Evolutionary conservation across 768 basidiomycete species (phyloP).

Genomic region (Mycena rebaudengoi): DNA sequence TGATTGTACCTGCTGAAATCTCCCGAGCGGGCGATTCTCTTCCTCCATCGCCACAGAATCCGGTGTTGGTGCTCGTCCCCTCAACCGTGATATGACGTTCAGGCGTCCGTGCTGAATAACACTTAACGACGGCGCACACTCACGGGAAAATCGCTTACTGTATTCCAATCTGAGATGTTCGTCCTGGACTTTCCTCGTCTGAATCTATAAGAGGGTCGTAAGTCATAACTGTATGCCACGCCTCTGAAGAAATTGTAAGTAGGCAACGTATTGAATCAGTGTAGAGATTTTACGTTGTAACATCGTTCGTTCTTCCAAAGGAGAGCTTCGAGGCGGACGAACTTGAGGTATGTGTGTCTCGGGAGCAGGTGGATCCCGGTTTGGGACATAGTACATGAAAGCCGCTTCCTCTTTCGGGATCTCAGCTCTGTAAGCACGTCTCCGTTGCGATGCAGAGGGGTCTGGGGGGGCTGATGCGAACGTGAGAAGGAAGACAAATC

Average conservation of each 20-base stretch:
- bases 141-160: conserved; percentile 44
- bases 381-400: conserved; percentile 62
- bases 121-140: background rate
- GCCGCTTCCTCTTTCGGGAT: conserved; percentile 51
- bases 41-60: conserved; percentile 41
- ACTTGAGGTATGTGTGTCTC: conserved; percentile 14
- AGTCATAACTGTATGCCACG: conserved; percentile 72
- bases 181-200: conserved; percentile 74
- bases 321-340: conserved; percentile 13
- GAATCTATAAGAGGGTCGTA: conserved; percentile 76
- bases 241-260: conserved; percentile 55
- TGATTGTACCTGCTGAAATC: conserved; percentile 18
- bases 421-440: conserved; percentile 40
- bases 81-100: conserved; percentile 59
- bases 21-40: conserved; percentile 17
- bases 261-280: conserved; percentile 11
- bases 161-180: conserved; percentile 73
- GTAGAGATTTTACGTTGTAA: conserved; percentile 50
- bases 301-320: conserved; percentile 49
- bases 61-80: conserved; percentile 59
- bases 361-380: conserved; percentile 36
- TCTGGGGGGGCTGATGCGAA: conserved; percentile 35
- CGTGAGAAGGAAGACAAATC: conserved; percentile 26
- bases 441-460: conserved; percentile 39
- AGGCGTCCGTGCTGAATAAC: conserved; percentile 56